Evolutionary conservation across 805 yeast genomes (phyloP).

Genomic region (Yarrowia sp.): DNA sequence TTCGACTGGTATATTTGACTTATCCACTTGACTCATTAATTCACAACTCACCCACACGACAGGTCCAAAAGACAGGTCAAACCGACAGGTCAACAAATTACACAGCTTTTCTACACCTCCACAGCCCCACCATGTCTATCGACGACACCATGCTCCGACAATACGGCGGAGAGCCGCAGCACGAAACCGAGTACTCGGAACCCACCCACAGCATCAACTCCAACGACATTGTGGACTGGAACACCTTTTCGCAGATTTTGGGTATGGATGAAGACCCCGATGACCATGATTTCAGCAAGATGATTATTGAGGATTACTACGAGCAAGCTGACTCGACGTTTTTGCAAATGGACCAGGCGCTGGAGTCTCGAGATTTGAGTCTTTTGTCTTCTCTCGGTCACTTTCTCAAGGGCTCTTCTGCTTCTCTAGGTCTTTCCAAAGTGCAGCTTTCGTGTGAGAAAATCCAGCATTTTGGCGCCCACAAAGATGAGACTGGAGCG

Average conservation of each 20-base stretch:
- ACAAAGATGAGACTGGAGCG: constrained; percentile 41
- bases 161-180: constrained; percentile 24
- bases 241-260: constrained; percentile 79
- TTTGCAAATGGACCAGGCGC: constrained; percentile 60
- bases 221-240: constrained; percentile 77
- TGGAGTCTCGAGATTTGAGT: constrained; percentile 47
- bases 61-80: not conserved
- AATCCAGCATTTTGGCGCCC: constrained; percentile 84
- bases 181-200: constrained; percentile 24
- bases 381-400: constrained; percentile 79
- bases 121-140: constrained; percentile 5
- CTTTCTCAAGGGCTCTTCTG: constrained; percentile 91
- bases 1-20: not conserved
- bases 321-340: constrained; percentile 87
- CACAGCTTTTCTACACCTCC: not conserved
- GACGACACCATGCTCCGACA: constrained; percentile 24
- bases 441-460: constrained; percentile 88
- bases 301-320: constrained; percentile 76
- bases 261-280: constrained; percentile 93
- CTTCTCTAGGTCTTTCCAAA: constrained; percentile 80
- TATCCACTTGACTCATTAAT: not conserved
- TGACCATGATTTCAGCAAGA: constrained; percentile 74
- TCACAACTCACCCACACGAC: not conserved
- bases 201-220: constrained; percentile 25
- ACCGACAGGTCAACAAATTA: not conserved